Conservation (phyloP, 2,329 filamentous ascomycete genomes). For the Epichloe brachyelytri region DNA sequence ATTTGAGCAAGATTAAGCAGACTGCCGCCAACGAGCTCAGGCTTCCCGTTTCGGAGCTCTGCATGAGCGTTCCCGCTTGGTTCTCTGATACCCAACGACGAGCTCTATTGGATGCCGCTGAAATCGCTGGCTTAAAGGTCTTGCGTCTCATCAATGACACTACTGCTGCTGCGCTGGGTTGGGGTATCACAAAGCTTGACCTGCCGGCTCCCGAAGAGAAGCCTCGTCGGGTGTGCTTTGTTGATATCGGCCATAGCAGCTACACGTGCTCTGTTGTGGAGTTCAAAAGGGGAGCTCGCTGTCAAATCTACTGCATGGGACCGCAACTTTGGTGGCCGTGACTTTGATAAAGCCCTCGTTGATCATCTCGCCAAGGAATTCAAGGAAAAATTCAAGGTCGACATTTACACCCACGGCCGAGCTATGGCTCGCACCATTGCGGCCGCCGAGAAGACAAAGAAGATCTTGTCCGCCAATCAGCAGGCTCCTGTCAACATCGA, state of each 20-base stretch:
- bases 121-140: constrained; percentile 85
- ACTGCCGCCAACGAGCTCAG: constrained; percentile 80
- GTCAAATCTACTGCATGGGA: constrained; percentile 90
- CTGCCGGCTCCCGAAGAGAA: constrained; percentile 81
- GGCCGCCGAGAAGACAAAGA: constrained; percentile 95
- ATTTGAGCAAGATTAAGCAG: constrained; percentile 83
- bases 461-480: constrained; percentile 92
- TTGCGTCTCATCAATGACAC: constrained; percentile 96
- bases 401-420: constrained; percentile 83
- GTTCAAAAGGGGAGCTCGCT: constrained; percentile 88
- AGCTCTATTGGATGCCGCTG: constrained; percentile 76
- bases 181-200: constrained; percentile 95
- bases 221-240: constrained; percentile 76
- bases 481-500: constrained; percentile 90
- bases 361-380: constrained; percentile 95
- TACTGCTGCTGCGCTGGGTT: constrained; percentile 88
- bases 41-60: constrained; percentile 82
- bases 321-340: constrained; percentile 90
- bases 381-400: constrained; percentile 95
- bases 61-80: constrained; percentile 91
- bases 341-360: constrained; percentile 90
- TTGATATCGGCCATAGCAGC: constrained; percentile 94
- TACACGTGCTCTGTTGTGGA: constrained; percentile 91
- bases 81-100: constrained; percentile 92
- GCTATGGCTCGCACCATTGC: constrained; percentile 76